These are phyloP conservation scores for Tanozyma kutaoensis DNA, from an alignment of 805 yeast species.

Conservation along the genomic window DNA sequence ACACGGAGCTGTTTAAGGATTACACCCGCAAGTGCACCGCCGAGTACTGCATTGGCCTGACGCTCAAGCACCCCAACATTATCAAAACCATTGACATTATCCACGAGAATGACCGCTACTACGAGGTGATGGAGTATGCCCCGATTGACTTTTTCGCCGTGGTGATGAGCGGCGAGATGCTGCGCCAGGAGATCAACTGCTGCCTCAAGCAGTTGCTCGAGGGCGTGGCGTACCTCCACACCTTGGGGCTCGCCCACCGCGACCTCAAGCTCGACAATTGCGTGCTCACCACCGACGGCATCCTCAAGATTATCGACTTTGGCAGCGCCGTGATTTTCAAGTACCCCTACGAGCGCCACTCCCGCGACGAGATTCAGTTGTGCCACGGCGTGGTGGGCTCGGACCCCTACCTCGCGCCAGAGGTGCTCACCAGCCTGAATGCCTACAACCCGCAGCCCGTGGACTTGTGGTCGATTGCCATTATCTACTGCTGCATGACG, in stretches of 20 bases:
- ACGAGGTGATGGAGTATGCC: constrained; percentile 91
- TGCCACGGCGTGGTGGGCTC: constrained; percentile 70
- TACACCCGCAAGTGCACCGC: constrained; percentile 81
- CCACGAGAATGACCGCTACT: constrained; percentile 56
- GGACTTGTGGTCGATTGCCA: background rate
- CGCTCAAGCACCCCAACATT: constrained; percentile 69
- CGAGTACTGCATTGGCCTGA: constrained; percentile 79
- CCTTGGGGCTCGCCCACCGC: constrained; percentile 71
- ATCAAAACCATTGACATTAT: constrained; percentile 70
- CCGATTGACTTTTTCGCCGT: constrained; percentile 78
- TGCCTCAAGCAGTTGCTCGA: constrained; percentile 62
- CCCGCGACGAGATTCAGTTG: constrained; percentile 14
- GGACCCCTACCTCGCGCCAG: constrained; percentile 39
- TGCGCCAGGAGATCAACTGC: constrained; percentile 71
- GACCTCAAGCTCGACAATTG: constrained; percentile 78
- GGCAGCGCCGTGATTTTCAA: constrained; percentile 77
- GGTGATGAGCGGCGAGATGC: constrained; percentile 77
- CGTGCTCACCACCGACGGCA: constrained; percentile 62
- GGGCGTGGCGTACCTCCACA: constrained; percentile 64
- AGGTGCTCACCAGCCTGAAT: background rate
- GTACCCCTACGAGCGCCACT: constrained; percentile 51
- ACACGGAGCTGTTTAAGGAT: constrained; percentile 59
- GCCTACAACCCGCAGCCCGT: background rate
- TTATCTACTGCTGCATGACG: constrained; percentile 1
- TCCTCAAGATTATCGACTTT: constrained; percentile 67